Evolutionary conservation across 306 rosid species (phyloP), one percentile per base, ranked within the genome.

Genomic region (Dalbergia oliveri): DNA sequence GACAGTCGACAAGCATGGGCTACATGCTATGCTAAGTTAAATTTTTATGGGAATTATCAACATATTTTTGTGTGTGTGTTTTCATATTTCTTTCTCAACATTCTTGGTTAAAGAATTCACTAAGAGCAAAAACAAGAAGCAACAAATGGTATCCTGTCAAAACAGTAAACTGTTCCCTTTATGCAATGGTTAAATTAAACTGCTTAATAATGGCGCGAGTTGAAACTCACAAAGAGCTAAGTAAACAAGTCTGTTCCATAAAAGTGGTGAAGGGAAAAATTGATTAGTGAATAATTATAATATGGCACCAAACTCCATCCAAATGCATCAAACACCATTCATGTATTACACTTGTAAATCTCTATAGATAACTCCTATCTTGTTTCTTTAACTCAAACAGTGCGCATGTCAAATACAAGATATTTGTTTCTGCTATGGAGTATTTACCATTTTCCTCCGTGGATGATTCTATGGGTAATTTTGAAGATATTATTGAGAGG

Each of bases 401-500:
- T 45, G 87, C 91, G 77, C 96, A 81, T 84, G 92, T 91, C 84
- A 95, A 93, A 86, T 89, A 89, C 81, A 93, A 93, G 94, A 91
- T 95, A 79, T 93, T 95, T 85, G 84, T 93, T 87, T 93, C 99
- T 78, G 98, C 97, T 26, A 88, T 95, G 88, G 97, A 90, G 80
- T 91, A 95, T 86, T 89, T 95, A 50, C 97, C 97, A 69, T 95
- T 93, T 88, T 95, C 98, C 81, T 82, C 89, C 0, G 69, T 73
- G 84, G 85, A 88, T 75, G 87, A 91, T 65, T 93, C 97, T 35
- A 95, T 81, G 85, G 99, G 93, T 44, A 90, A 93, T 87, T 95
- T 95, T 87, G 99, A 93, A 88, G 99, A 91, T 78, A 93, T 95
- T 69, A 83, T 95, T 67, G 97, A 93, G 87, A 91, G 98, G 99